phyloP scores from a whole-genome alignment of 306 rosid genomes.

The Cyamopsis tetragonoloba region DNA sequence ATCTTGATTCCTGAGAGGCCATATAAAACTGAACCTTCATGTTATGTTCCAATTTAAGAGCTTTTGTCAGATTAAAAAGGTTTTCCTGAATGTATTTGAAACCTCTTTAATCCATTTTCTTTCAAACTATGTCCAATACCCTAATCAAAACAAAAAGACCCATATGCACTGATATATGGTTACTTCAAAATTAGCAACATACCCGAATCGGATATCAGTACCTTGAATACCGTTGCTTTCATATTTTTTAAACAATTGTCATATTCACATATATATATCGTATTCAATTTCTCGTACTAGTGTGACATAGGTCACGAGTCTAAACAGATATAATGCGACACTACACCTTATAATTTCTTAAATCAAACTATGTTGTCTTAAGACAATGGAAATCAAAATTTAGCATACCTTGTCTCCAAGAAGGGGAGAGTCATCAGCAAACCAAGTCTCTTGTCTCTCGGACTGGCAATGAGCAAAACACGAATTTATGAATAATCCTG shows the following conservation, averaged over 20 bases:
- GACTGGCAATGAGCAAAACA: constrained; percentile 97
- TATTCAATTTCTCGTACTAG: too few species aligned
- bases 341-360: not conserved
- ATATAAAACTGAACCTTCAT: not conserved
- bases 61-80: not conserved
- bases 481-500: constrained; percentile 79
- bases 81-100: not conserved
- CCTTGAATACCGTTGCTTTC: too few species aligned
- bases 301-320: not conserved
- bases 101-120: not conserved
- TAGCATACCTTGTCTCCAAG: constrained; percentile 55
- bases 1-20: not conserved
- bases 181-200: too few species aligned
- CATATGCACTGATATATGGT: too few species aligned
- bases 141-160: not conserved
- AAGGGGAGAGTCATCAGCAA: constrained; percentile 75
- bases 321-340: not conserved
- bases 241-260: too few species aligned
- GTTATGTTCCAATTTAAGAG: not conserved
- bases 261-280: too few species aligned
- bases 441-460: constrained; percentile 92
- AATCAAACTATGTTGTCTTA: not conserved
- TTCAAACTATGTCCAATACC: not conserved
- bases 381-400: not conserved
- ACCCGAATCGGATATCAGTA: too few species aligned